A percentile compares a stretch with the other conserved stretches of the same genome.
phyloP scores from a whole-genome alignment of 345 rosid genomes.

The Citrus sp. region DNA sequence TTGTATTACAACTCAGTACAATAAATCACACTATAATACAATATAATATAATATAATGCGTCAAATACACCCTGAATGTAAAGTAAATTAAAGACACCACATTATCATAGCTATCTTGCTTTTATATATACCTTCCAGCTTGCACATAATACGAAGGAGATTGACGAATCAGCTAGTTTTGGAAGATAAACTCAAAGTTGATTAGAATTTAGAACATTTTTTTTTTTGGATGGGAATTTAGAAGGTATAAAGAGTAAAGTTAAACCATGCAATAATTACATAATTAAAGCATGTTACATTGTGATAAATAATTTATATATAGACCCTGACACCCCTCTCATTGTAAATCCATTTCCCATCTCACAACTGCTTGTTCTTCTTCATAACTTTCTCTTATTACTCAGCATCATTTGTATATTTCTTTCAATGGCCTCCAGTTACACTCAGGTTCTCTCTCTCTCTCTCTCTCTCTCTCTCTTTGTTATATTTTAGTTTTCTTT shows the following conservation, averaged over 20 bases:
- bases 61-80: rapidly evolving
- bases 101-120: neutral
- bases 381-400: neutral
- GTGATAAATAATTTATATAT: neutral
- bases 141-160: too few species aligned
- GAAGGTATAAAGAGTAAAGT: too few species aligned
- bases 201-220: too few species aligned
- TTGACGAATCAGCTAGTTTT: too few species aligned
- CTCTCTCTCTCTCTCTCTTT: neutral
- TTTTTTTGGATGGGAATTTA: too few species aligned
- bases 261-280: neutral
- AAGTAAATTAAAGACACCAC: neutral
- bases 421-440: neutral
- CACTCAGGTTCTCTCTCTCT: neutral
- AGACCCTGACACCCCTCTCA: neutral
- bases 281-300: too few species aligned
- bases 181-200: too few species aligned
- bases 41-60: too few species aligned
- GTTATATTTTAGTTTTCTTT: neutral
- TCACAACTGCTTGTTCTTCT: neutral
- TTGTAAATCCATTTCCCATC: neutral
- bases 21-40: too few species aligned
- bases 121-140: neutral
- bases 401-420: neutral
- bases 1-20: too few species aligned